phyloP scores from a whole-genome alignment of 2,329 filamentous ascomycete genomes.

The Mycosphaerella sp. region DNA sequence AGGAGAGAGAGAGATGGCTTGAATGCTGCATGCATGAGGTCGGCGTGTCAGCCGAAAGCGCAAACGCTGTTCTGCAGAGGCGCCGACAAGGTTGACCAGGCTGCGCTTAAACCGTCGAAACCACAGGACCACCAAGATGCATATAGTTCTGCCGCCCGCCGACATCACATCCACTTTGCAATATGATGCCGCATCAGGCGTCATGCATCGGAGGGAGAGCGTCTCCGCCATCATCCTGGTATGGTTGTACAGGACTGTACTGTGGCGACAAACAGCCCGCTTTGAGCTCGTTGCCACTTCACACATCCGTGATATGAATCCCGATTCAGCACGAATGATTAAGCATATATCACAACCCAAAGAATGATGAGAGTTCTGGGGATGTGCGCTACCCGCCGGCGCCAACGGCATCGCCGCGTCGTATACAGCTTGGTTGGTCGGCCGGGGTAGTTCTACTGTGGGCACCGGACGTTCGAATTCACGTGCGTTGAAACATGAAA shows the following conservation, averaged over 20 bases:
- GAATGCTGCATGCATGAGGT: slow-evolving; percentile 2
- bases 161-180: neutral
- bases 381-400: neutral
- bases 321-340: neutral
- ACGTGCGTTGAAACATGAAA: slow-evolving; percentile 3
- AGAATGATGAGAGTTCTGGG: neutral
- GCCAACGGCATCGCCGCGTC: neutral
- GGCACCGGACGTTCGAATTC: neutral
- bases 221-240: neutral
- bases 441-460: too few species aligned
- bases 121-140: neutral
- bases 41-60: slow-evolving; percentile 5
- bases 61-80: neutral
- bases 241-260: too few species aligned
- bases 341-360: neutral
- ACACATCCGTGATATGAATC: neutral
- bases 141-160: neutral
- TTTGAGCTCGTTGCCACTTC: neutral
- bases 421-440: too few species aligned
- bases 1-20: slow-evolving; percentile 5
- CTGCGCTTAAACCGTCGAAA: neutral
- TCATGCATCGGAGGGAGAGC: neutral
- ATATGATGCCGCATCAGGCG: neutral
- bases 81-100: neutral
- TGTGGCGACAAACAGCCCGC: neutral